A percentile compares a stretch with the other conserved stretches of the same genome.
Conservation (phyloP, 2,329 filamentous ascomycete genomes). For the Aspergillus awamori region DNA sequence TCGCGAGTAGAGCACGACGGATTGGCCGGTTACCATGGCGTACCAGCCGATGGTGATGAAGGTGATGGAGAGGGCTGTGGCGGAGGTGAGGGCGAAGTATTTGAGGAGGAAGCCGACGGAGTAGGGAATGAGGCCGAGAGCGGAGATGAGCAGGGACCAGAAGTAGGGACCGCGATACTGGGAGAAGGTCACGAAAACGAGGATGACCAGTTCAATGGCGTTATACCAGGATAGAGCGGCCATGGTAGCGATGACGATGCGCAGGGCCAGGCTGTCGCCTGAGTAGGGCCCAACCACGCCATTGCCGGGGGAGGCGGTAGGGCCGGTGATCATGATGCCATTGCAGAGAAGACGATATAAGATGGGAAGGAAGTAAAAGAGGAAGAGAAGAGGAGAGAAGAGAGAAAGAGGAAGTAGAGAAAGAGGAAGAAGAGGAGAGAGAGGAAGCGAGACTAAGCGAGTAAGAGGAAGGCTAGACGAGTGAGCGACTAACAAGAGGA, state of each 20-base stretch:
- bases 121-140: conserved; percentile 49
- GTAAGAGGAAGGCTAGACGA: not conserved
- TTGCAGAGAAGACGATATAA: conserved; percentile 1
- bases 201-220: conserved; percentile 52
- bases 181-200: conserved; percentile 54
- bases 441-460: not conserved
- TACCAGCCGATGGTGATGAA: conserved; percentile 52
- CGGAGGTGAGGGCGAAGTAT: conserved; percentile 44
- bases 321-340: conserved; percentile 30
- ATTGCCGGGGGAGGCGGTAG: conserved; percentile 30
- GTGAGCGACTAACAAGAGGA: not conserved
- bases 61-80: conserved; percentile 44
- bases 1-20: conserved; percentile 54
- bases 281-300: conserved; percentile 44
- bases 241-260: conserved; percentile 51
- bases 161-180: conserved; percentile 54
- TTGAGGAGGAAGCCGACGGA: conserved; percentile 53
- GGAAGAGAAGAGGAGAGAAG: conserved; percentile 8
- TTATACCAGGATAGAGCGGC: conserved; percentile 55
- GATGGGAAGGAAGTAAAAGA: not conserved
- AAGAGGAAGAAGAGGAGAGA: not conserved
- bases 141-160: conserved; percentile 51
- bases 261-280: conserved; percentile 38
- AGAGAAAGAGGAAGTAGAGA: not conserved
- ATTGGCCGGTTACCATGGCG: conserved; percentile 53